Percentiles rank a stretch among this genome's conserved stretches.
phyloP scores from a whole-genome alignment of 2,329 filamentous ascomycete genomes.

The Malbranchea zuffiana region DNA sequence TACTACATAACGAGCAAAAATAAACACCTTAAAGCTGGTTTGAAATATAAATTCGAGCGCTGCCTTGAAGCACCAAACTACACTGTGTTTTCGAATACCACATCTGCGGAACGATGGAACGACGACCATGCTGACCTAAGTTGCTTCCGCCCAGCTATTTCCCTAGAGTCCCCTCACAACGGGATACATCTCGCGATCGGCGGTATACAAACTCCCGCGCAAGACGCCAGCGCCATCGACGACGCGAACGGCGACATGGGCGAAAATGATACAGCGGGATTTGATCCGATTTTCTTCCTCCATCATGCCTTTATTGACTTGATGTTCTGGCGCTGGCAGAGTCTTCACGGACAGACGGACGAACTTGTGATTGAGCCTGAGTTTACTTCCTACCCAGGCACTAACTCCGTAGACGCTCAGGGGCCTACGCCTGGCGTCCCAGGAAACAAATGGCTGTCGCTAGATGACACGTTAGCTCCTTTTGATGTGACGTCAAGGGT shows the following conservation, averaged over 20 bases:
- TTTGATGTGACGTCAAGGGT: too few relatives aligned
- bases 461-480: too few relatives aligned
- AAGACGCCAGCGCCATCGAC: background rate
- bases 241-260: conserved; percentile 27
- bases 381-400: background rate
- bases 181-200: background rate
- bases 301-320: conserved; percentile 25
- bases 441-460: background rate
- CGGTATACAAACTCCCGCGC: background rate
- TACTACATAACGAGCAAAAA: background rate
- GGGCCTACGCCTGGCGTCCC: background rate
- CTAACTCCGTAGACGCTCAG: background rate
- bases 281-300: conserved; percentile 27
- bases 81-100: conserved; percentile 26
- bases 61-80: conserved; percentile 26
- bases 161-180: background rate
- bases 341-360: conserved; percentile 6
- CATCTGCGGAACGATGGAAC: conserved; percentile 18
- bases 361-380: background rate
- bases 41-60: too few relatives aligned
- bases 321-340: conserved; percentile 25
- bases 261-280: conserved; percentile 26
- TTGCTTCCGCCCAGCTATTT: background rate
- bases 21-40: too few relatives aligned
- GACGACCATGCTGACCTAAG: conserved; percentile 11